Conservation (phyloP, 163 green algal genomes). For the Volvox carteri region DNA sequence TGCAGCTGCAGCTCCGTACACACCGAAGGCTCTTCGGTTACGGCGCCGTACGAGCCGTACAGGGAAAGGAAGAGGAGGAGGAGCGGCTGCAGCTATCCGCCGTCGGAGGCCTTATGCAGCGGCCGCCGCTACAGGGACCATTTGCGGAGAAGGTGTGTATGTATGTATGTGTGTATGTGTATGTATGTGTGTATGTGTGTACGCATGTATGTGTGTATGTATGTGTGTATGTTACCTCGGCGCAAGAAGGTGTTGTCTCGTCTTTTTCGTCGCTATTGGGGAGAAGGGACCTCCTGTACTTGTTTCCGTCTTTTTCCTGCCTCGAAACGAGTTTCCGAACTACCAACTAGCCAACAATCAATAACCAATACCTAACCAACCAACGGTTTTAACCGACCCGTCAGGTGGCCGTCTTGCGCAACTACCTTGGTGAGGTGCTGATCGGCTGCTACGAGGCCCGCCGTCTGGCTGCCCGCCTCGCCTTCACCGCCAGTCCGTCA, state of each 20-base stretch:
- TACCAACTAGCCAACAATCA: not conserved
- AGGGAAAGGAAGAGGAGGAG: not conserved
- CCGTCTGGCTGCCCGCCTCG: slow-evolving; percentile 53
- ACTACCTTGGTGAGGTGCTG: slow-evolving; percentile 74
- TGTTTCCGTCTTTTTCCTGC: too few relatives aligned
- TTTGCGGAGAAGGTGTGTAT: slow-evolving; percentile 60
- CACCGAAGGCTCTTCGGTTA: slow-evolving; percentile 57
- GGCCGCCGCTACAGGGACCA: slow-evolving; percentile 53
- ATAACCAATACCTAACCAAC: too few relatives aligned
- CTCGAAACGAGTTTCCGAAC: too few relatives aligned
- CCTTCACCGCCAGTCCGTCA: slow-evolving; percentile 17
- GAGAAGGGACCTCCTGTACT: too few relatives aligned
- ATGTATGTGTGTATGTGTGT: too few relatives aligned
- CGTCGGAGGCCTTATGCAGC: slow-evolving; percentile 42
- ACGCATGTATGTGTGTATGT: too few relatives aligned
- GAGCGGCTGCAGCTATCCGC: not conserved
- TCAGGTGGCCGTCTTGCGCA: slow-evolving; percentile 67
- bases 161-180: too few relatives aligned
- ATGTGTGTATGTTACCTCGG: too few relatives aligned
- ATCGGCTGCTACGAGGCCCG: slow-evolving; percentile 70
- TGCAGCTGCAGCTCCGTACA: slow-evolving; percentile 37
- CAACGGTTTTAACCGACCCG: too few relatives aligned
- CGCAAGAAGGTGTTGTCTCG: too few relatives aligned
- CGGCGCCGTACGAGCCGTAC: not conserved
- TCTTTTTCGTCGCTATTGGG: too few relatives aligned